Percentiles rank a stretch among this genome's conserved stretches.
These are phyloP conservation scores for Microsporum canis DNA, from an alignment of 2,329 filamentous ascomycete genomes.

Conservation along the genomic window DNA sequence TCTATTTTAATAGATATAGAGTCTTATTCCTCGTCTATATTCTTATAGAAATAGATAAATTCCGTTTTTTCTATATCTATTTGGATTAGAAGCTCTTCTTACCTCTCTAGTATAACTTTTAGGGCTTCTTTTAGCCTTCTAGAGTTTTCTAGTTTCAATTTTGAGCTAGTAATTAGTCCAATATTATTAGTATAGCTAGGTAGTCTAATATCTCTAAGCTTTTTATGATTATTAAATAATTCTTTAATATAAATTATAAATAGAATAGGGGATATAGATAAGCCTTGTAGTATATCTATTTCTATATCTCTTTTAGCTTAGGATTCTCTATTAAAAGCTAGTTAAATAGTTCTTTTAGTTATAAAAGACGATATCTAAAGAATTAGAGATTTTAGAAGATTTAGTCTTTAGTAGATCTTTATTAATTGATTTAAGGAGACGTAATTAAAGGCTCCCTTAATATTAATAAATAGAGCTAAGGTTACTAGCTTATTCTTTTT, in stretches of 20 bases:
- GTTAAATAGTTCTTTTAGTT: neutral
- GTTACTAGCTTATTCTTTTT: neutral
- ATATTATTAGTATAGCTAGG: neutral
- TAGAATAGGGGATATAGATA: neutral
- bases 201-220: neutral
- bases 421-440: neutral
- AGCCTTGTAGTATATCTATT: neutral
- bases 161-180: neutral
- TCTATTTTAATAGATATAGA: neutral
- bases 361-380: neutral
- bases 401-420: neutral
- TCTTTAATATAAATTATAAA: neutral
- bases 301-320: neutral
- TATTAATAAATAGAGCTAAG: neutral
- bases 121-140: neutral
- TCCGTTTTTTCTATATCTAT: neutral
- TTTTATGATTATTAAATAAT: neutral
- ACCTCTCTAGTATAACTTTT: neutral
- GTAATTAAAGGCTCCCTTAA: neutral
- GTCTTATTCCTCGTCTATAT: neutral
- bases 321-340: neutral
- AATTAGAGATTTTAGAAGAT: neutral
- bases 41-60: neutral
- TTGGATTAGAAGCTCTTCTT: neutral
- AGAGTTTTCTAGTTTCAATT: neutral